Percentiles rank a stretch among this genome's conserved stretches.
Conservation (phyloP, 352 stramenopile genomes). For the Globisporangium uncinulatum region DNA sequence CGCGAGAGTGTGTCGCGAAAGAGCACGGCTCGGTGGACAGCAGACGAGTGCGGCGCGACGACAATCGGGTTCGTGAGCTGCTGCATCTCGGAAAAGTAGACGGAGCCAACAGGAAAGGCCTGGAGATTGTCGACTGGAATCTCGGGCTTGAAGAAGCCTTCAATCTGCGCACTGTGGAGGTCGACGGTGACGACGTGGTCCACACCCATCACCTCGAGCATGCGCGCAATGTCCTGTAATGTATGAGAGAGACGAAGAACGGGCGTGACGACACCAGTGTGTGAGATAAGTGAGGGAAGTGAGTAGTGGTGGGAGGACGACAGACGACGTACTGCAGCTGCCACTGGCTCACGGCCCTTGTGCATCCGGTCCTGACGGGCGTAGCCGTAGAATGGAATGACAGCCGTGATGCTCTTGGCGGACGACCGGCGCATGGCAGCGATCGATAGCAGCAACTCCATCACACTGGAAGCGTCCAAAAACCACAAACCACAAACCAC, state of each 20-base stretch:
- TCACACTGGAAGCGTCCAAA: slow-evolving; percentile 31
- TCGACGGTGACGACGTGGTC: slow-evolving; percentile 86
- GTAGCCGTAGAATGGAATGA: slow-evolving; percentile 88
- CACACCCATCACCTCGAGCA: slow-evolving; percentile 89
- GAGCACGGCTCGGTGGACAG: slow-evolving; percentile 65
- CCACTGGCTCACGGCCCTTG: slow-evolving; percentile 76
- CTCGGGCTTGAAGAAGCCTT: slow-evolving; percentile 85
- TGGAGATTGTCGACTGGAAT: slow-evolving; percentile 85
- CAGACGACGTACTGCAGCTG: slow-evolving; percentile 42
- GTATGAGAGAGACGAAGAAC: too few species aligned
- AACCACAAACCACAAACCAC: too few species aligned
- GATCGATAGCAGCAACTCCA: slow-evolving; percentile 83
- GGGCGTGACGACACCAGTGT: neutral
- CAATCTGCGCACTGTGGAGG: slow-evolving; percentile 85
- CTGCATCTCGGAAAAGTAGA: slow-evolving; percentile 83
- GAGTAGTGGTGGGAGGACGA: too few species aligned
- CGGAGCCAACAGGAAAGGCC: slow-evolving; percentile 76
- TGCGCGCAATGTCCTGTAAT: slow-evolving; percentile 67
- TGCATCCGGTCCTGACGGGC: slow-evolving; percentile 82
- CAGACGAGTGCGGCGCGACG: slow-evolving; percentile 76
- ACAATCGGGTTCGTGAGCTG: slow-evolving; percentile 61
- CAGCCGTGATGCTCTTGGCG: slow-evolving; percentile 82
- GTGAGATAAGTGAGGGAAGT: too few species aligned
- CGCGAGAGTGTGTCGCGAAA: slow-evolving; percentile 80
- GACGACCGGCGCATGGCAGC: slow-evolving; percentile 78